These are phyloP conservation scores for Coelastrella sp. DNA, from an alignment of 139 green algal species.

Conservation along the genomic window DNA sequence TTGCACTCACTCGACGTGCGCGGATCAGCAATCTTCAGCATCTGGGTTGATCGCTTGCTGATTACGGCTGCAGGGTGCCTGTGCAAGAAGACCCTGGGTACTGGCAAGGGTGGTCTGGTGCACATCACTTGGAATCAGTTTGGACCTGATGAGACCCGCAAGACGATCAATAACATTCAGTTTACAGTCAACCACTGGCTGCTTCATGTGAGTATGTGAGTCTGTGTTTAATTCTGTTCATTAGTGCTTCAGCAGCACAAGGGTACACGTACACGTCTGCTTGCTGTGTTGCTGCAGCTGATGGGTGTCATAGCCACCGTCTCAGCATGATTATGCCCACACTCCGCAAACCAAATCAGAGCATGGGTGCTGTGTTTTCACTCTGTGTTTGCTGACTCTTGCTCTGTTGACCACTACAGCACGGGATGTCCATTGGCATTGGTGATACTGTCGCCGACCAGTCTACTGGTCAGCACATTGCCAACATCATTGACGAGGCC, in stretches of 20 bases:
- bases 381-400: too few species aligned
- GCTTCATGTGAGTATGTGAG: conserved; percentile 59
- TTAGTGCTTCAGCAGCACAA: too few species aligned
- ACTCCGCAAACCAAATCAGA: too few species aligned
- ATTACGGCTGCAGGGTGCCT: conserved; percentile 77
- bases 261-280: too few species aligned
- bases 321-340: too few species aligned
- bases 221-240: too few species aligned
- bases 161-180: conserved; percentile 85
- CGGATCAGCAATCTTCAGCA: too few species aligned
- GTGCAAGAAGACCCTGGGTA: conserved; percentile 97
- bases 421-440: conserved; percentile 97
- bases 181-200: conserved; percentile 97
- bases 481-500: conserved; percentile 89
- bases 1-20: too few species aligned
- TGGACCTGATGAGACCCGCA: conserved; percentile 87
- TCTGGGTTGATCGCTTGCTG: not conserved
- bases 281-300: too few species aligned
- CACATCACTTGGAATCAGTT: conserved; percentile 97
- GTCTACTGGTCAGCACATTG: conserved; percentile 93
- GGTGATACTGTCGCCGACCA: conserved; percentile 96
- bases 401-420: conserved; percentile 51
- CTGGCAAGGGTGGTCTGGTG: conserved; percentile 85
- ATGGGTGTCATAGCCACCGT: too few species aligned
- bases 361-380: too few species aligned